A percentile compares a stretch with the other conserved stretches of the same genome.
Conservation (phyloP, 2,329 filamentous ascomycete genomes). For the Ascochyta viciae-villosae region DNA sequence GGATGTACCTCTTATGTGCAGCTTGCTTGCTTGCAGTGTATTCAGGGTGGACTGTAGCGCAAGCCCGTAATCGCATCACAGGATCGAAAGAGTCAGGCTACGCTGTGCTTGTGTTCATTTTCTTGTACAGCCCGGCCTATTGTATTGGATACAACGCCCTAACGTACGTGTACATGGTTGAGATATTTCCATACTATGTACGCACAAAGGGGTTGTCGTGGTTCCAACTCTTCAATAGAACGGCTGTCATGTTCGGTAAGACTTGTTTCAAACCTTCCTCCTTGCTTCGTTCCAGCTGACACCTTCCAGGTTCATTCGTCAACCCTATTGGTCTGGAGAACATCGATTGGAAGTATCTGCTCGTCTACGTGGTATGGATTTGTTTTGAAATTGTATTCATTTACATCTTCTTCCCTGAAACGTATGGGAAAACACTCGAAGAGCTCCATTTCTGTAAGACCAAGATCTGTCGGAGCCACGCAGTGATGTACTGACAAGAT, state of each 20-base stretch:
- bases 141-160: conserved; percentile 65
- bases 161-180: conserved; percentile 61
- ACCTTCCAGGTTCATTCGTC: conserved; percentile 57
- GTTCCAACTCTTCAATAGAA: conserved; percentile 69
- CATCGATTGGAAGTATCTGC: conserved; percentile 67
- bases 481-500: conserved; percentile 3
- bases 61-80: conserved; percentile 60
- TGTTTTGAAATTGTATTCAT: conserved; percentile 45
- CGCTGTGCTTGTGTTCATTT: conserved; percentile 59
- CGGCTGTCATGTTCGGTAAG: conserved; percentile 62
- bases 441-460: conserved; percentile 41
- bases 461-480: not conserved
- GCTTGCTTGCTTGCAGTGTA: conserved; percentile 44
- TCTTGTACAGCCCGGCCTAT: conserved; percentile 62
- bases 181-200: conserved; percentile 59
- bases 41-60: conserved; percentile 49
- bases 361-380: conserved; percentile 61
- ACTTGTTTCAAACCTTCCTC: not conserved
- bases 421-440: conserved; percentile 43
- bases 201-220: conserved; percentile 59
- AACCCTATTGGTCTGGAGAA: conserved; percentile 70
- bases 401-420: conserved; percentile 46
- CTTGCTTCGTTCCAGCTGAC: not conserved
- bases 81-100: conserved; percentile 44
- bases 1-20: conserved; percentile 60